Conservation (phyloP, 225 moss, liverwort and hornwort genomes). For the Anthoceros angustus region DNA sequence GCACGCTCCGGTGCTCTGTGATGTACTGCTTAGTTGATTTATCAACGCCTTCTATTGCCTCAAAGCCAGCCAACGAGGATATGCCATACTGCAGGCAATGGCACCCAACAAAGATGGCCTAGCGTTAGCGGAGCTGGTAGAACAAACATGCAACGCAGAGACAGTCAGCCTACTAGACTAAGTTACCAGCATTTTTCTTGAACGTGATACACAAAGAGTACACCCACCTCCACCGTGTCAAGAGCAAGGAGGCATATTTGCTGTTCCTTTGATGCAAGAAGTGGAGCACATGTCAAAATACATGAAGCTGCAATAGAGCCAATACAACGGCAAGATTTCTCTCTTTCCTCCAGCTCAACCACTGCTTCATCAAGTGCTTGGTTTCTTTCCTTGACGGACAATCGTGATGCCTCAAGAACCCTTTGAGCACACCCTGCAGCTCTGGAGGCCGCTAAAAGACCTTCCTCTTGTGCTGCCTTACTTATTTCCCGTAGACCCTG, state of each 20-base stretch:
- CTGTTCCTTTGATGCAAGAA: conserved; percentile 59
- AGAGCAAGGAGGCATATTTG: conserved; percentile 71
- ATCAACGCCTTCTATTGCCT: background rate
- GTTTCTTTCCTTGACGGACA: no score
- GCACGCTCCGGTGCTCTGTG: conserved; percentile 19
- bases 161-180: no score
- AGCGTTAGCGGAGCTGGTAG: no score
- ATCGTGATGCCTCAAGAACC: background rate
- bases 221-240: conserved; percentile 54
- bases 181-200: no score
- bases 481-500: conserved; percentile 82
- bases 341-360: conserved; percentile 41
- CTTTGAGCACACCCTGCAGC: conserved; percentile 18
- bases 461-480: conserved; percentile 59
- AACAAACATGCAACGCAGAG: no score
- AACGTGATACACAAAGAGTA: background rate
- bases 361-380: conserved; percentile 8
- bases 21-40: background rate
- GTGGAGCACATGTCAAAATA: conserved; percentile 57
- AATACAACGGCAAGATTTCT: conserved; percentile 51
- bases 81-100: conserved; percentile 38
- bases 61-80: conserved; percentile 9
- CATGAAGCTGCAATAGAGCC: conserved; percentile 53
- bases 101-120: conserved; percentile 7
- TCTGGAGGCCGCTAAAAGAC: conserved; percentile 30